Percentiles rank a stretch among this genome's conserved stretches.
Evolutionary conservation across 2,329 filamentous ascomycete genomes (phyloP).

Genomic region (Magnaporthiopsis incrustans): DNA sequence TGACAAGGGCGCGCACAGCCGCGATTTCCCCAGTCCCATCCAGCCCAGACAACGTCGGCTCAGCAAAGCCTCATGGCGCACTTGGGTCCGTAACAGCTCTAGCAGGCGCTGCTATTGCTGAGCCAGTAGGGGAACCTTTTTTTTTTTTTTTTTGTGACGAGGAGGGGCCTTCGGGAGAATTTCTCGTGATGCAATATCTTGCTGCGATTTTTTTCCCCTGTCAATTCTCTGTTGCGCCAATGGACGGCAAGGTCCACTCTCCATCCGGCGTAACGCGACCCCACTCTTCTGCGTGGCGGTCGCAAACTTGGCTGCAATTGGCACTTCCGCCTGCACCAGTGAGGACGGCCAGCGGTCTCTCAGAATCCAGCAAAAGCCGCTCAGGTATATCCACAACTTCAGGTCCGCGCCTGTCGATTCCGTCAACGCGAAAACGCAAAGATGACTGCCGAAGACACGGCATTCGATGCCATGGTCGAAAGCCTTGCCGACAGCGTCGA

Average conservation of each 20-base stretch:
- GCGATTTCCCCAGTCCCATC: neutral
- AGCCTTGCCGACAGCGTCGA: constrained; percentile 3
- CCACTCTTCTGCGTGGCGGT: neutral
- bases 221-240: neutral
- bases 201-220: neutral
- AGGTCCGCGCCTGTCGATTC: neutral
- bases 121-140: neutral
- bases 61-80: too few species aligned
- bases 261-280: too few species aligned
- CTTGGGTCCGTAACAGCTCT: too few species aligned
- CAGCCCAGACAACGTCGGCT: constrained; percentile 11
- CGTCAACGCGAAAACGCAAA: neutral
- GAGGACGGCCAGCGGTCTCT: too few species aligned
- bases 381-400: neutral
- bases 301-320: neutral
- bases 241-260: neutral
- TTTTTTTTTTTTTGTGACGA: neutral
- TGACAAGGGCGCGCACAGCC: neutral
- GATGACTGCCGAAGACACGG: constrained; percentile 3
- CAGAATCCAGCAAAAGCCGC: neutral
- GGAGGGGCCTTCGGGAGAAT: neutral
- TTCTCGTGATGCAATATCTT: neutral
- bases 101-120: too few species aligned
- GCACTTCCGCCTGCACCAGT: neutral
- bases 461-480: constrained; percentile 6